Evolutionary conservation across 1,284 basidiomycete species (phyloP), one percentile per base, ranked within the genome.

Genomic region (Moniliophthora roreri): DNA sequence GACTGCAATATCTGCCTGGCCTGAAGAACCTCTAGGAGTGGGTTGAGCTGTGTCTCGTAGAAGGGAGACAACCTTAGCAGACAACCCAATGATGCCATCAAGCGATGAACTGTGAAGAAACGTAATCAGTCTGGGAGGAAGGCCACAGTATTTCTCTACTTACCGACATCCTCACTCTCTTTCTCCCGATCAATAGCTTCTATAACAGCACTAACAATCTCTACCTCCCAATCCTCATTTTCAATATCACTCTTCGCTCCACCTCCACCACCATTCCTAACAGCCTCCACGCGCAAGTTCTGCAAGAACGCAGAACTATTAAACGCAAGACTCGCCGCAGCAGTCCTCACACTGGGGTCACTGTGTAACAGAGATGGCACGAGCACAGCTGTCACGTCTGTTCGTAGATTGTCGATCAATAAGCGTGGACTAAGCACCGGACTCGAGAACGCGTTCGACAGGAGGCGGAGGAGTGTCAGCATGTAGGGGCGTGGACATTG

Each of bases 211-310:
- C 85, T 91, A 3, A 87, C 72, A 16, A 95, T 70, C 70, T 95
- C 93, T 0, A 89, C 74, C 63, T 92, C 85, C 91, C 91, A 95
- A 50, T 94, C 91, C 28, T 79, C 87, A 57, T 86, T 77, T 37
- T 77, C 76, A 16, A 56, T 46, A 21, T 50, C 51, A 15, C 21
- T 41, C 34, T 71, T 74, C 13, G 66, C 74, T 54, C 79, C 79
- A 40, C 78, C 79, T 5, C 68, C 68, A 46, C 69, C 64, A 15
- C 64, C 66, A 21, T 72, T 73, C 55, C 71, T 65, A 26, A 72
- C 64, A 58, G 65, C 71, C 39, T 81, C 80, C 7, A 82, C 70
- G 39, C 87, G 68, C 16, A 70, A 72, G 50, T 73, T 77, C 68
- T 93, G 91, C 48, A 90, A 62, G 63, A 76, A 77, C 2, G 78